These are phyloP conservation scores for Flaveria linearis DNA, from an alignment of 129 eudicot genomes.

Conservation along the genomic window DNA sequence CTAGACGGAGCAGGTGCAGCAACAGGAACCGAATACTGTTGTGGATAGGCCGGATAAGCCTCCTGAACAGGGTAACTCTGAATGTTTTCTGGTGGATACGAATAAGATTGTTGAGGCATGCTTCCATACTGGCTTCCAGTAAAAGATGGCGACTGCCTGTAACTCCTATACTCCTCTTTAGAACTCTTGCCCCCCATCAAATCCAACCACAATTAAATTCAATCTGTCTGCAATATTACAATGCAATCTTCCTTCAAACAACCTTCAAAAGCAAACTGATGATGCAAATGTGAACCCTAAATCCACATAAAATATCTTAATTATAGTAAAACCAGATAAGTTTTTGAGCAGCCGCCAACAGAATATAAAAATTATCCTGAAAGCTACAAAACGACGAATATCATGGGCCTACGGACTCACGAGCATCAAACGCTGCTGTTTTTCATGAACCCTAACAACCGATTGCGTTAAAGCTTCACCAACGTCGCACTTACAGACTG, in stretches of 20 bases:
- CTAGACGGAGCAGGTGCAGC: slow-evolving; percentile 42
- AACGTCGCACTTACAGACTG: slow-evolving; percentile 7
- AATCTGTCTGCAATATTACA: slow-evolving; percentile 27
- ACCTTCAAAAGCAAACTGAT: background rate
- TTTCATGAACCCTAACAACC: slow-evolving; percentile 15
- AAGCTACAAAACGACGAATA: slow-evolving; percentile 13
- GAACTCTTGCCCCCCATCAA: slow-evolving; percentile 77
- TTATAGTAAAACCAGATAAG: background rate
- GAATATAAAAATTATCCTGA: background rate
- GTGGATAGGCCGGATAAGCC: slow-evolving; percentile 51
- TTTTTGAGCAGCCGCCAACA: background rate
- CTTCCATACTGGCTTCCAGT: slow-evolving; percentile 50
- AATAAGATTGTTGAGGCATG: slow-evolving; percentile 37
- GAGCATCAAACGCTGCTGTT: slow-evolving; percentile 9
- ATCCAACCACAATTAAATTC: slow-evolving; percentile 7
- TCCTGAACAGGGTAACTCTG: slow-evolving; percentile 51
- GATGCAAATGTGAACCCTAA: background rate
- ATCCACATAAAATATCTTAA: background rate
- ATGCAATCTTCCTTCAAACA: background rate
- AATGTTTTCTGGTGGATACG: slow-evolving; percentile 39
- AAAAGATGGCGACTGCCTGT: slow-evolving; percentile 50
- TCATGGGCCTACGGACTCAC: background rate
- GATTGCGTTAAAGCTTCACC: too few relatives aligned
- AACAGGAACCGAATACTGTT: slow-evolving; percentile 43
- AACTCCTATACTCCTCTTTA: slow-evolving; percentile 44